These are phyloP conservation scores for Kuraishia borneana DNA, from an alignment of 805 yeast species.

Conservation along the genomic window DNA sequence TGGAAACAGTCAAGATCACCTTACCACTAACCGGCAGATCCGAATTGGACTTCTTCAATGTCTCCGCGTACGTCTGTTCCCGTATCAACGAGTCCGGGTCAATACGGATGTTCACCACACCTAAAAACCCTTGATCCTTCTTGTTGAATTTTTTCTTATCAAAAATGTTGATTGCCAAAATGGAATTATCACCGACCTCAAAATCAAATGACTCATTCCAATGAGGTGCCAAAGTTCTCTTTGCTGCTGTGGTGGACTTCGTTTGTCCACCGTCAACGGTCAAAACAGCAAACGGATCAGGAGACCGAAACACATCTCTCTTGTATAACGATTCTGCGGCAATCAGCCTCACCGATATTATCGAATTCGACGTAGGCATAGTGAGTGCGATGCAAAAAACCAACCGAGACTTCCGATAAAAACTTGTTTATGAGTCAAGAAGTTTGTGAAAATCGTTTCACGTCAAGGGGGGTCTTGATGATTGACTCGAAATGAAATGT, in stretches of 20 bases:
- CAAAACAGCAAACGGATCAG: conserved; percentile 96
- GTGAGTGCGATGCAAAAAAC: background rate
- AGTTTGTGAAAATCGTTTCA: too few relatives aligned
- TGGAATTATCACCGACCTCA: conserved; percentile 66
- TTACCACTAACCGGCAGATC: conserved; percentile 90
- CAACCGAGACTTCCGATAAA: background rate
- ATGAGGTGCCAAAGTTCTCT: conserved; percentile 90
- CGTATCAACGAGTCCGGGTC: conserved; percentile 38
- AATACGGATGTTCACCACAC: conserved; percentile 85
- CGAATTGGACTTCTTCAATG: conserved; percentile 84
- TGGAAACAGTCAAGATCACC: conserved; percentile 66
- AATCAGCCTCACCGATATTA: conserved; percentile 61
- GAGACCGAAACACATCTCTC: conserved; percentile 89
- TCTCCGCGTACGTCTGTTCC: conserved; percentile 89
- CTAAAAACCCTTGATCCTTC: conserved; percentile 97
- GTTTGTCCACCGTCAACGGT: conserved; percentile 98
- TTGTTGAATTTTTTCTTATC: conserved; percentile 96
- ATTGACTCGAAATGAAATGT: too few relatives aligned
- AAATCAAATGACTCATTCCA: conserved; percentile 93
- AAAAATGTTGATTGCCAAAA: conserved; percentile 86
- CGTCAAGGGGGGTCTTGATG: too few relatives aligned
- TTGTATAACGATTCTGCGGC: conserved; percentile 95
- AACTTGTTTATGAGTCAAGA: background rate
- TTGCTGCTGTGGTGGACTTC: conserved; percentile 86
- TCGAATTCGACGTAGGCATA: conserved; percentile 4